Evolutionary conservation across 768 basidiomycete species (phyloP), one percentile per base, ranked within the genome.

Genomic region (Suillus weaverae): DNA sequence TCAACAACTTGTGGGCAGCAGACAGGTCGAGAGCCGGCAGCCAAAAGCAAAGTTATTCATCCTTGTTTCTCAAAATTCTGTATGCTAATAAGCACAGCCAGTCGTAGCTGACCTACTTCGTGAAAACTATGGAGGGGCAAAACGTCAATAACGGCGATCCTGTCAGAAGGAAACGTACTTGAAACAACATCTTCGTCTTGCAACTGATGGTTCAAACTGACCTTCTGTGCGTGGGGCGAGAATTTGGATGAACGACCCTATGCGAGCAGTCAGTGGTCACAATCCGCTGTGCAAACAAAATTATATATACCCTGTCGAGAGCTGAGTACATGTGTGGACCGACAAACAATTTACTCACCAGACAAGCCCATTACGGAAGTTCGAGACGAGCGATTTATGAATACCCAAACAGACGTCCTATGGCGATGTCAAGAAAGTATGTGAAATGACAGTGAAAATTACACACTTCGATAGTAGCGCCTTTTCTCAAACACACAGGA

Each of bases 181-280:
- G 92, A 94, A 61, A 94, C 92, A 13, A 95, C 91, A 73, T 94
- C 92, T 73, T 94, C 92, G 69, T 95, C 93, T 69, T 89, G 88
- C 20, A 97, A 91, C 65, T 86, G 85, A 80, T 96, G 95, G 32
- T 78, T 79, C 68, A 96, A 78, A 62, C 94, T 92, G 67, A 97
- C 94, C 75, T 97, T 97, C 77, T 97, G 95, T 3, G 95, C 94
- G 71, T 97, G 92, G 5, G 95, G 95, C 48, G 88, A 82, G 76
- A 97, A 97, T 77, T 95, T 96, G 72, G 93, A 95, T 33, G 94
- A 96, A 75, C 93, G 94, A 2, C 95, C 95, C 95, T 92, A 69
- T 44, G 41, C 30, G n/a, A 36, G 5, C 53, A 18, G 68, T 67
- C 18, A 53, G 46, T 43, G 51, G 35, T 61, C 48, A 39, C 32